Percentiles rank a stretch among this genome's conserved stretches.
These are phyloP conservation scores for Groenewaldozyma salmanticensis DNA, from an alignment of 805 yeast species.

Conservation along the genomic window DNA sequence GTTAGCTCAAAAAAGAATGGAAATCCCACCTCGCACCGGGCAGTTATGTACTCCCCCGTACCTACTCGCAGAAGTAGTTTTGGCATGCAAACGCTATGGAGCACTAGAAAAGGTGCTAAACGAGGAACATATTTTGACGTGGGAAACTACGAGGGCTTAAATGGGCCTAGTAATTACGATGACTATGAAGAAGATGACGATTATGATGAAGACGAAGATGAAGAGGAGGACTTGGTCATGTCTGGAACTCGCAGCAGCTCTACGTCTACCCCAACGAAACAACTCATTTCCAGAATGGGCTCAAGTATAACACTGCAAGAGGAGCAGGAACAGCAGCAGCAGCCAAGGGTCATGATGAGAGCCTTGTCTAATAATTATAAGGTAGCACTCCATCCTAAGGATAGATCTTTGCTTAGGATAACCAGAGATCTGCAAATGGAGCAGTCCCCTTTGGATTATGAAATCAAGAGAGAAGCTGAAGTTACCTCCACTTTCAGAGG, in stretches of 20 bases:
- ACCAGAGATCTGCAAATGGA: slow-evolving; percentile 19
- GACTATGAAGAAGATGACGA: neutral
- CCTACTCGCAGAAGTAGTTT: neutral
- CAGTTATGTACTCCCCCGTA: no score
- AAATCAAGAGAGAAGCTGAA: slow-evolving; percentile 19
- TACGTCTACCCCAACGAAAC: neutral
- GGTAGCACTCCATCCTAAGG: slow-evolving; percentile 14
- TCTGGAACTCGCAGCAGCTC: no score
- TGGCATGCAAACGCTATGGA: no score
- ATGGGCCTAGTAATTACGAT: neutral
- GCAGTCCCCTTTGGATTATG: slow-evolving; percentile 17
- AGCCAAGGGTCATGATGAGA: neutral
- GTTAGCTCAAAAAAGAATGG: neutral
- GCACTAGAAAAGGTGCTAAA: neutral
- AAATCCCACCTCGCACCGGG: neutral
- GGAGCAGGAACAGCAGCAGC: neutral
- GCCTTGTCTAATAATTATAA: neutral
- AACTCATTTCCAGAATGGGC: no score
- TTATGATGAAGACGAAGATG: neutral
- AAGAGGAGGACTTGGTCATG: neutral
- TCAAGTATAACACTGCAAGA: no score
- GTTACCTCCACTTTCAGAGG: slow-evolving; percentile 16
- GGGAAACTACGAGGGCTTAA: no score
- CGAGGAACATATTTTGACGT: neutral
- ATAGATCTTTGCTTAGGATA: slow-evolving; percentile 17